These are phyloP conservation scores for Suillus fuscotomentosus DNA, from an alignment of 768 basidiomycete species.

Conservation along the genomic window DNA sequence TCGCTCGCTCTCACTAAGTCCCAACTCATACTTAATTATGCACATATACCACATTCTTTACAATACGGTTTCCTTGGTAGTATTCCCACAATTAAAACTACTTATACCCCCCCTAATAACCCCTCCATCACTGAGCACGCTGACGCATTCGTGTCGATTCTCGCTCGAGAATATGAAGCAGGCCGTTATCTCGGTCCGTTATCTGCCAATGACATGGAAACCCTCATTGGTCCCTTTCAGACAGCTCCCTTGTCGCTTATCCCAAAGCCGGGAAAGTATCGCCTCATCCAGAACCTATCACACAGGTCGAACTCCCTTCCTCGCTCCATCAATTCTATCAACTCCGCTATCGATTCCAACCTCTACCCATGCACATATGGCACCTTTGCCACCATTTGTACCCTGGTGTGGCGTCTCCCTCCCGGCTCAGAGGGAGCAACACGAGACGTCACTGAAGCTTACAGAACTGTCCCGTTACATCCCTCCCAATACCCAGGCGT, in stretches of 20 bases:
- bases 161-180: conserved; percentile 15
- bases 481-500: conserved; percentile 27
- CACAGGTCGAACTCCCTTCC: conserved; percentile 21
- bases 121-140: conserved; percentile 16
- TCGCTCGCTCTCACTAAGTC: conserved; percentile 10
- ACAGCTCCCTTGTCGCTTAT: conserved; percentile 35
- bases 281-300: conserved; percentile 39
- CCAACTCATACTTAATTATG: conserved; percentile 28
- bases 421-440: conserved; percentile 35
- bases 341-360: conserved; percentile 30
- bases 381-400: conserved; percentile 34
- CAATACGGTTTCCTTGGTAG: conserved; percentile 29
- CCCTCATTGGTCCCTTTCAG: conserved; percentile 38
- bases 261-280: conserved; percentile 34
- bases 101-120: conserved; percentile 34
- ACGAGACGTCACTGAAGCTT: conserved; percentile 24
- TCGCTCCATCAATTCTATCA: conserved; percentile 26
- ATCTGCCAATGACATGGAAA: conserved; percentile 18
- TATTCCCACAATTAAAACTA: conserved; percentile 17
- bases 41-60: conserved; percentile 21
- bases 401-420: conserved; percentile 32
- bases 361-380: conserved; percentile 44
- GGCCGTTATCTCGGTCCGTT: conserved; percentile 34
- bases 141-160: not conserved
- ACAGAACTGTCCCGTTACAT: conserved; percentile 20